Conservation (phyloP, 805 yeast species). For the Kodamaea lidongshanica region DNA sequence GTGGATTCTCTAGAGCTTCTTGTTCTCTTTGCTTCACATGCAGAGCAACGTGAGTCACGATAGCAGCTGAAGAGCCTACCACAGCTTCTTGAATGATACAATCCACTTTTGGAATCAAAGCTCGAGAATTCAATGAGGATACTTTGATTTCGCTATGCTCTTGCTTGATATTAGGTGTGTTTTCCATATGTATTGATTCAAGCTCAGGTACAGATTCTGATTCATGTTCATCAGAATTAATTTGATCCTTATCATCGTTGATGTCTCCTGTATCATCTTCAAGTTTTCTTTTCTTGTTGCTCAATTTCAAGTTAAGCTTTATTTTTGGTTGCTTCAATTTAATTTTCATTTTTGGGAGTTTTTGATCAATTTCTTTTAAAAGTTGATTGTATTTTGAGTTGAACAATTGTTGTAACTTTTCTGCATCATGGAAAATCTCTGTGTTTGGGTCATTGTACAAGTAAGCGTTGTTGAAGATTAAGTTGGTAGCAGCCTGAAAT, state of each 20-base stretch:
- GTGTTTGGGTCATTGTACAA: constrained; percentile 70
- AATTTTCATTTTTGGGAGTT: constrained; percentile 18
- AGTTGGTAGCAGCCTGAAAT: constrained; percentile 51
- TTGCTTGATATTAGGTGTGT: constrained; percentile 11
- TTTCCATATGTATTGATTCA: too few species aligned
- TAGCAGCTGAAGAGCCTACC: constrained; percentile 24
- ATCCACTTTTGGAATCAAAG: constrained; percentile 22
- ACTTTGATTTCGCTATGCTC: constrained; percentile 5
- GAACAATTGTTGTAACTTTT: constrained; percentile 49
- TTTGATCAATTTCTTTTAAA: constrained; percentile 17
- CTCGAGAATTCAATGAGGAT: constrained; percentile 26
- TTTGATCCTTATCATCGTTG: constrained; percentile 9
- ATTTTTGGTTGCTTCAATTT: constrained; percentile 24
- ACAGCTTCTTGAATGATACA: constrained; percentile 34
- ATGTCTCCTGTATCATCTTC: constrained; percentile 13
- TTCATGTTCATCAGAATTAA: constrained; percentile 8
- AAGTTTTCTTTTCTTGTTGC: constrained; percentile 16
- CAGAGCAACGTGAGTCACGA: constrained; percentile 9
- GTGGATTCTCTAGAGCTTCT: constrained; percentile 11
- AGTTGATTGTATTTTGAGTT: constrained; percentile 32
- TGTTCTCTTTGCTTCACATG: constrained; percentile 9
- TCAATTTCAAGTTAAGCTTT: constrained; percentile 23
- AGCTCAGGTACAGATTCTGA: too few species aligned
- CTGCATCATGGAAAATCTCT: constrained; percentile 66
- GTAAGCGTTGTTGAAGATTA: constrained; percentile 76